Evolutionary conservation across 1,139 yeast genomes (phyloP).

Genomic region (Blastobotrys buckinghamii): DNA sequence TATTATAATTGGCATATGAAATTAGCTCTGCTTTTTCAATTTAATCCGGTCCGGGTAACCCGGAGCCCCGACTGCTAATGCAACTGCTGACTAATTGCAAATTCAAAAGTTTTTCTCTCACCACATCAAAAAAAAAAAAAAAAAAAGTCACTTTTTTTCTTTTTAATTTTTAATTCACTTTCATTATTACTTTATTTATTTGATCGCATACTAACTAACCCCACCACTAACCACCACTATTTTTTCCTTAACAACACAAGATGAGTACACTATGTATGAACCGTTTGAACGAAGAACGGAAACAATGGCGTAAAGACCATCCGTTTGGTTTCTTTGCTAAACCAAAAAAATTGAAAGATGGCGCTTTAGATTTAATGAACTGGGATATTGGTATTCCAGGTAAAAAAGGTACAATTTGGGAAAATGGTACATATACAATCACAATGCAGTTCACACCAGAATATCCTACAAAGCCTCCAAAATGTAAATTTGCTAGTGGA

Average conservation of each 20-base stretch:
- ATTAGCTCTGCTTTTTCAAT: no score
- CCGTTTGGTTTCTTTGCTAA: constrained; percentile 96
- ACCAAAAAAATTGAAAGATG: constrained; percentile 72
- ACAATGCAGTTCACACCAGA: constrained; percentile 80
- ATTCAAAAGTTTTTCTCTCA: background rate
- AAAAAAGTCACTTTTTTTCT: no score
- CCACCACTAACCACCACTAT: background rate
- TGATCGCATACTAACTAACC: background rate
- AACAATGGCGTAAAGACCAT: constrained; percentile 97
- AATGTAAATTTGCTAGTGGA: constrained; percentile 77
- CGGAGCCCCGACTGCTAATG: no score
- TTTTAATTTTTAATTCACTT: background rate
- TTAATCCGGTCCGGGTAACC: no score
- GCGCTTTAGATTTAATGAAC: constrained; percentile 71
- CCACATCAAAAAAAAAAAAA: no score
- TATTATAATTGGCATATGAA: no score
- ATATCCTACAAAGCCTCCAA: constrained; percentile 95
- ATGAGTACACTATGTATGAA: constrained; percentile 51
- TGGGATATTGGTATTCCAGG: constrained; percentile 99
- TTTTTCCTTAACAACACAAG: background rate
- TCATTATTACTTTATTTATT: background rate
- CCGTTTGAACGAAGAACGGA: constrained; percentile 77
- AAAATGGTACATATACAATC: constrained; percentile 81
- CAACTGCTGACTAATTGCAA: no score
- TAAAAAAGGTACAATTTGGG: constrained; percentile 80